Base-by-base conservation (phyloP, 495 filamentous ascomycete species). In the Penicillium roqueforti region DNA sequence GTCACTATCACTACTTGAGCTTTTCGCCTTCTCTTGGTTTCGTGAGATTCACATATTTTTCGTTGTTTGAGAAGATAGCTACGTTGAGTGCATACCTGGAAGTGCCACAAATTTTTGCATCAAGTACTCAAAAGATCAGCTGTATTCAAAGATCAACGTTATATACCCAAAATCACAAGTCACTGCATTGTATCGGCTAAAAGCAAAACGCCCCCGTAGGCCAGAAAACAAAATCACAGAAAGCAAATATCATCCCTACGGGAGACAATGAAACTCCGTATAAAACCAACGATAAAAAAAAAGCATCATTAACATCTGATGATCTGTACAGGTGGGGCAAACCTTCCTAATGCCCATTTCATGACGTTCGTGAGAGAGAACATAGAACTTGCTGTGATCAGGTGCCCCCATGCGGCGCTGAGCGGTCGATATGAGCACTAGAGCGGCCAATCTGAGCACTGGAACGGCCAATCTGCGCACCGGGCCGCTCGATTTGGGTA, bases 1-100 rank as follows among this genome's bases (percentile, higher is more conserved):
- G 72, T 72, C 9, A 61, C 60, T 18, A 47, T 77, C 31, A 73
- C 71, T 23, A 59, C 59, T 48, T 76, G 22, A 62, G 56, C 6
- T 10, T 47, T n/a, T 16, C 5, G 32, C n/a, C n/a, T 16, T 16
- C 6, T n/a, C n/a, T 36, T 36, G 8, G 8, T 16, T 36, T 36
- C 14, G 8, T 36, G n/a, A 16, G 2, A 16, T 36, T 36, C 14
- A 7, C 16, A 36, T 9, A 36, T 34, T 5, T 34, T 34, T 6
- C 13, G 11, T 36, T 16, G 32, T 16, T n/a, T n/a, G 32, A 6
- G 32, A n/a, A 8, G n/a, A 8, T 36, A 31, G 11, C 3, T 11
- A 11, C 28, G 9, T 31, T 31, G 28, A 31, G 13, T 3, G 13
- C 9, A 13, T 31, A 10, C 9, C 9, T 31, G 57, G 1, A 19